Evolutionary conservation across 768 basidiomycete genomes (phyloP).

Genomic region (Amanita jacksonii): DNA sequence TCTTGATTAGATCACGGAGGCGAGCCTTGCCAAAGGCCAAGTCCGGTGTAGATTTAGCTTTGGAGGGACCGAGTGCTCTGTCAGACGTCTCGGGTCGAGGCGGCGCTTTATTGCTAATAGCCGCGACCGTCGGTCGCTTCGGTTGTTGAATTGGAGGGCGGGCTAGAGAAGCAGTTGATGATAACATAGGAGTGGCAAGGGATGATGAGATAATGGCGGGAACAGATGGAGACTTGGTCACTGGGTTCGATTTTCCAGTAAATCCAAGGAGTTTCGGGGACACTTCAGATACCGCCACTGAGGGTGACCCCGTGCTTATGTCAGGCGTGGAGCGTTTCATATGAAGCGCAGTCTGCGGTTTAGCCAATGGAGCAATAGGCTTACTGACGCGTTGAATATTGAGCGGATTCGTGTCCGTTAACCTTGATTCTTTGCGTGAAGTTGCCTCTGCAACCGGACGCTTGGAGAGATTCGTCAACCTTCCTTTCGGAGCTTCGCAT

Average conservation of each 20-base stretch:
- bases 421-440: background rate
- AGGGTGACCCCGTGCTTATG: background rate
- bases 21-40: slow-evolving; percentile 71
- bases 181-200: slow-evolving; percentile 61
- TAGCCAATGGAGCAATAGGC: background rate
- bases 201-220: slow-evolving; percentile 65
- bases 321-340: background rate
- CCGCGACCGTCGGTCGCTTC: background rate
- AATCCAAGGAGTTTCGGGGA: slow-evolving; percentile 11
- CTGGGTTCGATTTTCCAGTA: slow-evolving; percentile 19
- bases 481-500: slow-evolving; percentile 1
- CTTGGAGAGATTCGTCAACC: background rate
- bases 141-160: slow-evolving; percentile 23
- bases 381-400: background rate
- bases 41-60: slow-evolving; percentile 24
- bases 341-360: background rate
- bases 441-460: background rate
- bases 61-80: slow-evolving; percentile 9
- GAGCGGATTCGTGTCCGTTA: background rate
- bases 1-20: slow-evolving; percentile 71
- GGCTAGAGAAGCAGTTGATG: slow-evolving; percentile 69
- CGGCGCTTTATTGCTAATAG: background rate
- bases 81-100: background rate
- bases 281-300: background rate
- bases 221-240: slow-evolving; percentile 55